Percentiles rank a stretch among this genome's conserved stretches.
Conservation (phyloP, 495 filamentous ascomycete species). For the Podospora bellae-mahoneyi region DNA sequence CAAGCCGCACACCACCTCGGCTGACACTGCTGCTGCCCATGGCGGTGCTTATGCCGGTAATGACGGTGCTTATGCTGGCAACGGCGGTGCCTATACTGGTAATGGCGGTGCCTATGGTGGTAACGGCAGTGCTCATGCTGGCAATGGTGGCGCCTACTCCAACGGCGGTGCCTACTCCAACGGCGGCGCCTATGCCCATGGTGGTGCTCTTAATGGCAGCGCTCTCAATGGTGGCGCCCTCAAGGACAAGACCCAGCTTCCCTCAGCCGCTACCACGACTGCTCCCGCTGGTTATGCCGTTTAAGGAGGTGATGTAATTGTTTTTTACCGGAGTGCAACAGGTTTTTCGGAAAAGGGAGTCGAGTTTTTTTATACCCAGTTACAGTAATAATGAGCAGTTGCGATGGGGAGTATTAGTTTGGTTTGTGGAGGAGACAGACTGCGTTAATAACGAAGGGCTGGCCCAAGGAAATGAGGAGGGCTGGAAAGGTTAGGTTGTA, state of each 20-base stretch:
- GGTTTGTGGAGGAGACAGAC: background rate
- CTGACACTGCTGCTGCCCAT: background rate
- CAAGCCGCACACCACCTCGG: constrained; percentile 48
- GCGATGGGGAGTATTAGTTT: background rate
- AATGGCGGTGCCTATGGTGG: constrained; percentile 4
- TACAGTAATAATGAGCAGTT: background rate
- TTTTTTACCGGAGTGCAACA: background rate
- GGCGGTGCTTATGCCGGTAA: background rate
- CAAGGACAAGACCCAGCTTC: constrained; percentile 3
- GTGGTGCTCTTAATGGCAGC: background rate
- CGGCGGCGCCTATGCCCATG: constrained; percentile 3
- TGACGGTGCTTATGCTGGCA: background rate
- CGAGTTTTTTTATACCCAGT: constrained; percentile 4
- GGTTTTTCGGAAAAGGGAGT: background rate
- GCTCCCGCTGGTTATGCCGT: background rate
- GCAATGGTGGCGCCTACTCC: background rate
- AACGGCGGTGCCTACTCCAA: background rate
- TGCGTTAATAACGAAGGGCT: background rate
- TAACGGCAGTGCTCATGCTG: constrained; percentile 3
- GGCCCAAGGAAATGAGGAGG: background rate
- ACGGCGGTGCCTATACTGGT: background rate
- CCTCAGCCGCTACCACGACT: background rate
- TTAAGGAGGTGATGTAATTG: background rate
- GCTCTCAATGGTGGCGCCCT: constrained; percentile 2
- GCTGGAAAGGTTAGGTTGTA: background rate